Conservation (phyloP, 768 basidiomycete genomes). For the Zangia roseola region DNA sequence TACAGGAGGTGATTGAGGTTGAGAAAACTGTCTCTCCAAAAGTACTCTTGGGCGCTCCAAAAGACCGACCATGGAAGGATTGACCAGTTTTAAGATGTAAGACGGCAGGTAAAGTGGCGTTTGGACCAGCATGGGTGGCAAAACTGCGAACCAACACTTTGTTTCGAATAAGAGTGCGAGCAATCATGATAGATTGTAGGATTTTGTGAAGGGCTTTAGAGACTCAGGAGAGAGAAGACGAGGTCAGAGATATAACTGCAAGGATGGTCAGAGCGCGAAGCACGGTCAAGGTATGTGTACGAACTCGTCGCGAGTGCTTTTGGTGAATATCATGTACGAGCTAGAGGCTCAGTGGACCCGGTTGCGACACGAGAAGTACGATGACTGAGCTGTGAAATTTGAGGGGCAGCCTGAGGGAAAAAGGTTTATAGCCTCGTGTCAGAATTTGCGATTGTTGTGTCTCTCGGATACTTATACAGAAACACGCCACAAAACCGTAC, state of each 20-base stretch:
- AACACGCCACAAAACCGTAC: no score
- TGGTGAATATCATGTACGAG: constrained; percentile 77
- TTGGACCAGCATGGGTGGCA: constrained; percentile 61
- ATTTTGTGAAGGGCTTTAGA: constrained; percentile 27
- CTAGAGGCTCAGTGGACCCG: constrained; percentile 19
- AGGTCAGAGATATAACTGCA: constrained; percentile 86
- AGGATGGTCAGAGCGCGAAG: constrained; percentile 22
- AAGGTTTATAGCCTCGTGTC: not conserved
- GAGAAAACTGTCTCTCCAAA: constrained; percentile 99
- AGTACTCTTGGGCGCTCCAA: constrained; percentile 82
- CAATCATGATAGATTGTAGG: constrained; percentile 48
- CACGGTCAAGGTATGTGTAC: constrained; percentile 22
- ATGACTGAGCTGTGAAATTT: not conserved
- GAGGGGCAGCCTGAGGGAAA: not conserved
- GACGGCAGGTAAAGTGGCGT: constrained; percentile 62
- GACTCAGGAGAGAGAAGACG: constrained; percentile 70
- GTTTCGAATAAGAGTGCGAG: constrained; percentile 50
- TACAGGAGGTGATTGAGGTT: constrained; percentile 97
- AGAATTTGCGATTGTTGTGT: constrained; percentile 21
- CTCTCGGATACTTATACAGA: no score
- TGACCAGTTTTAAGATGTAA: constrained; percentile 94
- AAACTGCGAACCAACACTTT: constrained; percentile 56
- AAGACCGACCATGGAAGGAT: constrained; percentile 85
- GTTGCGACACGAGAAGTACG: not conserved
- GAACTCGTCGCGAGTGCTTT: constrained; percentile 88